phyloP scores from a whole-genome alignment of 192 early-diverging fungal species.

The Coemansia sp. region DNA sequence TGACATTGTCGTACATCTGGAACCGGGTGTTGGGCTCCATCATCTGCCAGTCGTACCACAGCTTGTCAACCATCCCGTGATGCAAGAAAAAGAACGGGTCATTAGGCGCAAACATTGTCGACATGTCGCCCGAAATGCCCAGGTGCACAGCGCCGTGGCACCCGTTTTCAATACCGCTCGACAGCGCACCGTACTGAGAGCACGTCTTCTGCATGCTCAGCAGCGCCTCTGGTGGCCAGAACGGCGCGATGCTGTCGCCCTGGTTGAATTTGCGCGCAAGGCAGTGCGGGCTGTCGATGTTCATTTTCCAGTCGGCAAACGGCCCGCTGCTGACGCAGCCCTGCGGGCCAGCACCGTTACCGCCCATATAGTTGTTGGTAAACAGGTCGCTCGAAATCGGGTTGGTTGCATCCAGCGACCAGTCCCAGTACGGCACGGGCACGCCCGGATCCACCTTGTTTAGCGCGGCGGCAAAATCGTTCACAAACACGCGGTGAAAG shows the following conservation, averaged over 20 bases:
- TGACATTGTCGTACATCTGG: conserved; percentile 43
- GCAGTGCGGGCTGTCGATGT: conserved; percentile 36
- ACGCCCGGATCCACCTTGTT: conserved; percentile 48
- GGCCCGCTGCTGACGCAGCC: conserved; percentile 40
- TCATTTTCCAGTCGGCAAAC: conserved; percentile 45
- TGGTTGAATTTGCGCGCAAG: conserved; percentile 49
- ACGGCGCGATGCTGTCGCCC: conserved; percentile 42
- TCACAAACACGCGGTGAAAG: conserved; percentile 56
- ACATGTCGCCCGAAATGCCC: conserved; percentile 53
- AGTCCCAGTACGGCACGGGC: conserved; percentile 53
- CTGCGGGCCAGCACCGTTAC: conserved; percentile 37
- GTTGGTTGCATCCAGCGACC: conserved; percentile 48
- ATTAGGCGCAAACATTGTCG: conserved; percentile 54
- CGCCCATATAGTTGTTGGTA: conserved; percentile 49
- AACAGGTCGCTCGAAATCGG: conserved; percentile 32
- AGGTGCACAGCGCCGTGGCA: conserved; percentile 53
- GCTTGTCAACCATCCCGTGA: conserved; percentile 61
- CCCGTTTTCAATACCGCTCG: conserved; percentile 50
- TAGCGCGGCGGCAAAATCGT: conserved; percentile 51
- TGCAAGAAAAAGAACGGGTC: conserved; percentile 66
- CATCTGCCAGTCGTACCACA: conserved; percentile 59
- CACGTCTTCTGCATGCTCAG: conserved; percentile 45
- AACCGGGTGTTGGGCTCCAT: conserved; percentile 39
- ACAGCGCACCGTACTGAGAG: conserved; percentile 40
- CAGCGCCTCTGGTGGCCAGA: conserved; percentile 51